These are phyloP conservation scores for Plasmopara viticola DNA, from an alignment of 352 stramenopile species.

Conservation along the genomic window DNA sequence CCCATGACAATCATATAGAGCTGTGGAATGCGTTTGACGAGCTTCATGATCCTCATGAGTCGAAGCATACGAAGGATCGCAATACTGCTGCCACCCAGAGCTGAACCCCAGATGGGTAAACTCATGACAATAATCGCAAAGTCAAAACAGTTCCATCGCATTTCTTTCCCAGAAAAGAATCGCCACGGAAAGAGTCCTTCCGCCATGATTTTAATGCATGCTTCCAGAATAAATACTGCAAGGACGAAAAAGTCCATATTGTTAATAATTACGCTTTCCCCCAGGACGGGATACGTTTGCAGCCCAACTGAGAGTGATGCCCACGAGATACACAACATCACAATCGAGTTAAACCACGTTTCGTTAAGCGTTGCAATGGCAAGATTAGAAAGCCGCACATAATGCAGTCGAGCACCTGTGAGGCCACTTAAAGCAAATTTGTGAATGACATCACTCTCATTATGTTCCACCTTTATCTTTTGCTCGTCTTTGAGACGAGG, in stretches of 20 bases:
- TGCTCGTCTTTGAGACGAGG: background rate
- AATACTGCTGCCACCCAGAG: constrained; percentile 63
- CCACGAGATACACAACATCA: constrained; percentile 77
- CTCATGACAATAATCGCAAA: constrained; percentile 81
- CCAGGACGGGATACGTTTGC: constrained; percentile 61
- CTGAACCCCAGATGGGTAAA: constrained; percentile 58
- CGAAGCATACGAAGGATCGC: constrained; percentile 80
- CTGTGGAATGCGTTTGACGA: constrained; percentile 85
- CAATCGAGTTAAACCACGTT: constrained; percentile 54
- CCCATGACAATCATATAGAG: constrained; percentile 90
- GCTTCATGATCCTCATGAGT: constrained; percentile 86
- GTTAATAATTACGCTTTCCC: constrained; percentile 39
- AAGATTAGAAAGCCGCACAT: constrained; percentile 35
- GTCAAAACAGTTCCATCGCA: constrained; percentile 83
- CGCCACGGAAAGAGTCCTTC: constrained; percentile 64
- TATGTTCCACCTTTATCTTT: constrained; percentile 1
- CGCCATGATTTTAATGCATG: constrained; percentile 67
- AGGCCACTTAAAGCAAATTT: constrained; percentile 33
- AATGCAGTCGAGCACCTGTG: constrained; percentile 22
- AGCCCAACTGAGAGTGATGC: constrained; percentile 74
- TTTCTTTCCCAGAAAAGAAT: constrained; percentile 71
- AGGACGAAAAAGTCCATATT: constrained; percentile 62
- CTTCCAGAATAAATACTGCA: constrained; percentile 72
- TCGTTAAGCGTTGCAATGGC: constrained; percentile 40
- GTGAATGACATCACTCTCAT: constrained; percentile 25